Percentiles rank a stretch among this genome's conserved stretches.
phyloP scores from a whole-genome alignment of 202 grass and related monocot genomes.

The Hordeum pubiflorum region DNA sequence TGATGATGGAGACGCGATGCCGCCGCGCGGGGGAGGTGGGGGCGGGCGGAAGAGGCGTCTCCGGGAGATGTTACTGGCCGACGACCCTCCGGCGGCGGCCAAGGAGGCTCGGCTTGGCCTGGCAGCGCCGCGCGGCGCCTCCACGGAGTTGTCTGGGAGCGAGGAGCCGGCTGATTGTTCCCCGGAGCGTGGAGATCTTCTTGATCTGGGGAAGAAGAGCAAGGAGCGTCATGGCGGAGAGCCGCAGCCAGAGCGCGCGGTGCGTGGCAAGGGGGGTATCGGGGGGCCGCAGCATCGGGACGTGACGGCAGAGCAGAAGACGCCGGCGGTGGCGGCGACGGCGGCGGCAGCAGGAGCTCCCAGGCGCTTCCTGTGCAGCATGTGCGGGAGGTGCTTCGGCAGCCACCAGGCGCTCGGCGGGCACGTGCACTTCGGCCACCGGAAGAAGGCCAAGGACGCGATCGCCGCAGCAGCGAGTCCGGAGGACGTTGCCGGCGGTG shows the following conservation, averaged over 20 bases:
- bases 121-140: background rate
- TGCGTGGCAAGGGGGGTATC: background rate
- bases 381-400: conserved; percentile 31
- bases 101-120: background rate
- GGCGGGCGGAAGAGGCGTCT: background rate
- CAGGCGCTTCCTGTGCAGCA: conserved; percentile 9
- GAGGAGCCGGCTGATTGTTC: background rate
- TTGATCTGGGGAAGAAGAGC: background rate
- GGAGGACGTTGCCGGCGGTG: background rate
- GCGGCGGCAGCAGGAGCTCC: background rate
- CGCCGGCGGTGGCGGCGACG: background rate
- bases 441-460: conserved; percentile 19
- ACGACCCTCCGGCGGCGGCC: background rate
- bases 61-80: background rate
- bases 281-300: background rate
- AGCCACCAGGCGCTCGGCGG: conserved; percentile 36
- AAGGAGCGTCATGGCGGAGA: background rate
- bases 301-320: background rate
- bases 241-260: background rate
- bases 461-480: background rate
- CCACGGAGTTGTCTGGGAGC: background rate
- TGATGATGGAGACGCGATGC: background rate
- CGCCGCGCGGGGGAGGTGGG: background rate
- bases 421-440: conserved; percentile 28
- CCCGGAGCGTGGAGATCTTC: background rate